These are phyloP conservation scores for Eucalyptus sp. DNA, from an alignment of 345 rosid genomes.

Conservation along the genomic window DNA sequence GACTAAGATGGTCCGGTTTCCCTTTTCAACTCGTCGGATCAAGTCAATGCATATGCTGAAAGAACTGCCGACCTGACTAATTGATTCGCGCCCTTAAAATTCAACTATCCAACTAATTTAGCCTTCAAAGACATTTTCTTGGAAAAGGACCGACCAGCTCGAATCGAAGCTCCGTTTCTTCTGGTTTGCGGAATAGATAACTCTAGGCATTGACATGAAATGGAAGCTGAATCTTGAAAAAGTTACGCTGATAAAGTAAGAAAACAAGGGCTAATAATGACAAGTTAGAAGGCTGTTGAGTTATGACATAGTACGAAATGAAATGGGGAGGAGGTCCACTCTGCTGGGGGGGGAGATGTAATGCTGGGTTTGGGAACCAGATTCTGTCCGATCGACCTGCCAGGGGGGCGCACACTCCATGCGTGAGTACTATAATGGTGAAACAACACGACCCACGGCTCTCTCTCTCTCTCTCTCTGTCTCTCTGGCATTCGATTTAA, in stretches of 20 bases:
- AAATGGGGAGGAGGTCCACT: background rate
- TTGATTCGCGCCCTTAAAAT: background rate
- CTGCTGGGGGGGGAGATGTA: background rate
- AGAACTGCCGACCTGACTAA: no score
- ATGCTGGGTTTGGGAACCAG: background rate
- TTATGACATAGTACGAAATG: background rate
- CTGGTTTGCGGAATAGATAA: background rate
- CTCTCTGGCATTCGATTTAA: background rate
- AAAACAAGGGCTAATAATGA: background rate
- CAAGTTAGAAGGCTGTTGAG: background rate
- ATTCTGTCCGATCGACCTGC: background rate
- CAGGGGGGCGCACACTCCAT: constrained; percentile 14
- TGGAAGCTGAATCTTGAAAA: background rate
- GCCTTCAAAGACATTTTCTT: background rate
- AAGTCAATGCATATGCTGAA: background rate
- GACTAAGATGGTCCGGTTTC: background rate
- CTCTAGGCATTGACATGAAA: background rate
- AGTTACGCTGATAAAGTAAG: background rate
- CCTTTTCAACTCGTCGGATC: background rate
- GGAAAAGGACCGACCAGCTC: background rate
- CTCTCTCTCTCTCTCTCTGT: background rate
- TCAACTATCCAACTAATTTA: background rate
- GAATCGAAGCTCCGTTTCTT: background rate
- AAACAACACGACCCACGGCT: background rate
- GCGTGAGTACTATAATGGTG: constrained; percentile 17